These are phyloP conservation scores for Ustilago loliicola DNA, from an alignment of 1,284 basidiomycete genomes.

Conservation along the genomic window DNA sequence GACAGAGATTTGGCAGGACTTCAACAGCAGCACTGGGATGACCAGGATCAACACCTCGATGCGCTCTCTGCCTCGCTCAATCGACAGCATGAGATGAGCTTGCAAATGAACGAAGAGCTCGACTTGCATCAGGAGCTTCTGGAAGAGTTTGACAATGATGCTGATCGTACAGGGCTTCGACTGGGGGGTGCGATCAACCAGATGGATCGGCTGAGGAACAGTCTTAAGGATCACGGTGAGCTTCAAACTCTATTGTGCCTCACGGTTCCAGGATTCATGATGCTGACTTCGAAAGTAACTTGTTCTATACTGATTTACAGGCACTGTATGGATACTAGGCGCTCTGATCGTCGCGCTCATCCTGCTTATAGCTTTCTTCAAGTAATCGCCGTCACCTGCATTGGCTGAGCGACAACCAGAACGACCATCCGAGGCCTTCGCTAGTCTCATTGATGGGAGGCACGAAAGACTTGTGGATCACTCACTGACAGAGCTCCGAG, in stretches of 20 bases:
- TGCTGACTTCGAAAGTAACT: not conserved
- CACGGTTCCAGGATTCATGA: not conserved
- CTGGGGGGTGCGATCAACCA: constrained; percentile 59
- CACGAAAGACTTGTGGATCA: too few species aligned
- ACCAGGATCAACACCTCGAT: constrained; percentile 65
- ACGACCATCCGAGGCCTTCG: not conserved
- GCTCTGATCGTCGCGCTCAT: constrained; percentile 61
- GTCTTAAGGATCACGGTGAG: constrained; percentile 66
- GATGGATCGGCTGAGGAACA: constrained; percentile 56
- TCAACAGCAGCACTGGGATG: constrained; percentile 52
- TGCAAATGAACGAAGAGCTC: constrained; percentile 69
- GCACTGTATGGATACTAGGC: constrained; percentile 56
- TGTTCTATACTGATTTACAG: constrained; percentile 20
- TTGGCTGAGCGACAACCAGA: not conserved
- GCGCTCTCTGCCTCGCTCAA: constrained; percentile 58
- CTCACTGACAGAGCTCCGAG: too few species aligned
- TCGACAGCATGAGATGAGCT: constrained; percentile 63
- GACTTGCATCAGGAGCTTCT: constrained; percentile 64
- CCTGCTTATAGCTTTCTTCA: constrained; percentile 62
- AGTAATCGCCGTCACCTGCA: constrained; percentile 18
- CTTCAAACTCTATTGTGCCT: not conserved
- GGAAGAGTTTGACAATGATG: constrained; percentile 57
- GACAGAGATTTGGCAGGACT: constrained; percentile 22
- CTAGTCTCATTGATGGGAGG: too few species aligned
- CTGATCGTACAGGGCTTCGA: constrained; percentile 57